These are phyloP conservation scores for Penicillium sp. DNA, from an alignment of 2,329 filamentous ascomycete species.

Conservation along the genomic window DNA sequence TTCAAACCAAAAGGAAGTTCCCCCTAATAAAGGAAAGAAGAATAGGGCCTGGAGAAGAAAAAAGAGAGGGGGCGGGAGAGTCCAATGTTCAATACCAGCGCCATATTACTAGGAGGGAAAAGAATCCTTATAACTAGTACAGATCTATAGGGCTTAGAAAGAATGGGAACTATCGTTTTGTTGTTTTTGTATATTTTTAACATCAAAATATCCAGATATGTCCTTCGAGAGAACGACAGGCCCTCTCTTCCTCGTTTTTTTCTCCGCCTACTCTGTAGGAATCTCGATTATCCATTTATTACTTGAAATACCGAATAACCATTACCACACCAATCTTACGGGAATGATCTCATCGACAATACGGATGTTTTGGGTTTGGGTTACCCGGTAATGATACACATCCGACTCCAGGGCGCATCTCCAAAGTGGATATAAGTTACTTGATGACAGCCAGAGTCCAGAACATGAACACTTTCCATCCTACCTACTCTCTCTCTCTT, in stretches of 20 bases:
- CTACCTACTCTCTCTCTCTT: not conserved
- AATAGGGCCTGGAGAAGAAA: not conserved
- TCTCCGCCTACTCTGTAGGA: not conserved
- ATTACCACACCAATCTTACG: not conserved
- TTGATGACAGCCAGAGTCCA: not conserved
- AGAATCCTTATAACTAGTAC: too few relatives aligned
- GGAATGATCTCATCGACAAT: not conserved
- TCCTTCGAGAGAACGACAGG: not conserved
- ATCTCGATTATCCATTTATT: not conserved
- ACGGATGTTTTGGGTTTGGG: not conserved
- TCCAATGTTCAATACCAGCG: not conserved
- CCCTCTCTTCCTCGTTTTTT: not conserved
- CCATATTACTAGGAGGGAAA: too few relatives aligned
- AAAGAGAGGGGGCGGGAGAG: conserved; percentile 17
- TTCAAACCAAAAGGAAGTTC: not conserved
- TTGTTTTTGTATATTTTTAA: too few relatives aligned
- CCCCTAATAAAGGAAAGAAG: not conserved
- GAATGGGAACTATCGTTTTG: too few relatives aligned
- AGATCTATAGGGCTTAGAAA: too few relatives aligned
- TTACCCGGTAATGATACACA: not conserved
- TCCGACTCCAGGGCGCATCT: not conserved
- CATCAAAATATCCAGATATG: too few relatives aligned
- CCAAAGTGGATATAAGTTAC: not conserved
- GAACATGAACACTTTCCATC: not conserved
- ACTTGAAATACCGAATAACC: not conserved